Evolutionary conservation across 2,329 filamentous ascomycete species (phyloP).

Genomic region (Eurotiales sp.): DNA sequence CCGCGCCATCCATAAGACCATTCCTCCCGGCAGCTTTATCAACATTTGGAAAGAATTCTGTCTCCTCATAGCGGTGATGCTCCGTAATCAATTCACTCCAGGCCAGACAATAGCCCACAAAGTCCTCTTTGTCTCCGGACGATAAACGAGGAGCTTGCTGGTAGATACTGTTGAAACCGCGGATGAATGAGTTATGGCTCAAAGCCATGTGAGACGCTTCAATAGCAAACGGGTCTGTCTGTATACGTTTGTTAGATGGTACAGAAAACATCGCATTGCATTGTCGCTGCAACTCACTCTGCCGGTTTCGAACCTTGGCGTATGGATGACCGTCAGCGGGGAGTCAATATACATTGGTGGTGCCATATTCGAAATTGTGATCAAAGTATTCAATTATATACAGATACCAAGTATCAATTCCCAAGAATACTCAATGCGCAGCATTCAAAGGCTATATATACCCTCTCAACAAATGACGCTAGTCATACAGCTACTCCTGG

Average conservation of each 20-base stretch:
- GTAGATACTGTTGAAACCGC: slow-evolving; percentile 2
- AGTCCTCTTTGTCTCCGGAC: neutral
- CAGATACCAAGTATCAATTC: neutral
- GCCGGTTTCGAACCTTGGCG: neutral
- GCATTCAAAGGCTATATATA: neutral
- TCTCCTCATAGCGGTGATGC: neutral
- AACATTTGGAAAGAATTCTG: slow-evolving; percentile 1
- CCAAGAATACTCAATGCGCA: neutral
- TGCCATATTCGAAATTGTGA: neutral
- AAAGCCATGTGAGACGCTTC: neutral
- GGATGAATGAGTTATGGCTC: neutral
- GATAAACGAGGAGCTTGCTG: neutral
- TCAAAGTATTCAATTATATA: neutral
- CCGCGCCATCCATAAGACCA: neutral
- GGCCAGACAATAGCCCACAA: neutral
- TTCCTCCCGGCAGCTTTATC: neutral
- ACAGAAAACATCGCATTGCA: neutral
- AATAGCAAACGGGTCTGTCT: neutral
- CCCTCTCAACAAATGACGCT: neutral
- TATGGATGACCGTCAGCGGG: neutral
- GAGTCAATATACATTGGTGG: neutral
- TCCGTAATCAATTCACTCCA: neutral
- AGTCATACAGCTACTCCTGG: neutral
- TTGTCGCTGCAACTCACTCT: neutral
- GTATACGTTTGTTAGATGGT: neutral